A percentile compares a stretch with the other conserved stretches of the same genome.
phyloP scores from a whole-genome alignment of 2,329 filamentous ascomycete species.

The Botrytis aclada region DNA sequence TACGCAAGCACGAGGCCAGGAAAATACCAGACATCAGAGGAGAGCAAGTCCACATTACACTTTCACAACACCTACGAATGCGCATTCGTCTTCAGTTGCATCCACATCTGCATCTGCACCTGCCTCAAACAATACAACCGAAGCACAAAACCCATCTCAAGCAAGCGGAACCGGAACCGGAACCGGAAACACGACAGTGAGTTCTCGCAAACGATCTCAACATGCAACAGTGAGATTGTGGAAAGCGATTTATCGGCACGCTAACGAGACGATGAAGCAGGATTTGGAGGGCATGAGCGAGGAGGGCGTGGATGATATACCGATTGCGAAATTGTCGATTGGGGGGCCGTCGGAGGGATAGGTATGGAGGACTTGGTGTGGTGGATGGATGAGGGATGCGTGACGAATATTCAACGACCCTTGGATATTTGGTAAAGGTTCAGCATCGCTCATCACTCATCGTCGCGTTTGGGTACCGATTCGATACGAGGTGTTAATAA shows the following conservation, averaged over 20 bases:
- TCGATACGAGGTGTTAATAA: no score
- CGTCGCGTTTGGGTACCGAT: background rate
- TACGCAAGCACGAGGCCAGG: fast-evolving
- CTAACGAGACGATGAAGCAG: background rate
- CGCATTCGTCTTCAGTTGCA: background rate
- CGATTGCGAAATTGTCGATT: background rate
- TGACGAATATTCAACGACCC: background rate
- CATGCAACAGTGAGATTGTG: background rate
- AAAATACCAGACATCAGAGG: fast-evolving
- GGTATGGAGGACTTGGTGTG: no score
- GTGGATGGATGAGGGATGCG: background rate
- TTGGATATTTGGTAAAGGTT: fast-evolving
- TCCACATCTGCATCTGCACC: background rate
- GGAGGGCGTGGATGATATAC: background rate
- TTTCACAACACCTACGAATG: background rate
- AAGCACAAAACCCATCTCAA: background rate
- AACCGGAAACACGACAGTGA: background rate
- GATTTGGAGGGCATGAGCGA: no score
- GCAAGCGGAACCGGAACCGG: no score
- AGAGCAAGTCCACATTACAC: fast-evolving
- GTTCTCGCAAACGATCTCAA: background rate
- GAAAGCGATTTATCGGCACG: background rate
- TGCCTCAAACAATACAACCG: background rate
- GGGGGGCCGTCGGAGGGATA: no score
- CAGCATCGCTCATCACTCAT: background rate